phyloP scores from a whole-genome alignment of 805 yeast species.

The Candida cerambycidarum region DNA sequence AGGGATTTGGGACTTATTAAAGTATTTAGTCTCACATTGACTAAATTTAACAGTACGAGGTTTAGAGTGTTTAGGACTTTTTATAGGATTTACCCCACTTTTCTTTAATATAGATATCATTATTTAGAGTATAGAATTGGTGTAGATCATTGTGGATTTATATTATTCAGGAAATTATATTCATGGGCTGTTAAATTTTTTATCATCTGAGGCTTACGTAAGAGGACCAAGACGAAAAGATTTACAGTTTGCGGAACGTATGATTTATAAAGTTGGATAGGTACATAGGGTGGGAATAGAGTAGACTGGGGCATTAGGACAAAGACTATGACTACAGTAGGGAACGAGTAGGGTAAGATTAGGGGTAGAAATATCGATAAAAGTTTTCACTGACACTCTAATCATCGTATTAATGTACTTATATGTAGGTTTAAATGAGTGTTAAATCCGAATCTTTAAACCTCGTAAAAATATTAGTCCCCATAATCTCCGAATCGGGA shows the following conservation, averaged over 20 bases:
- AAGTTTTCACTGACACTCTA: no score
- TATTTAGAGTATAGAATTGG: not conserved
- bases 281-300: not conserved
- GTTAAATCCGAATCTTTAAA: no score
- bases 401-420: no score
- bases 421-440: no score
- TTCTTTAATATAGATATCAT: slow-evolving; percentile 2
- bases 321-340: no score
- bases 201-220: slow-evolving; percentile 6
- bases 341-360: no score
- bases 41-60: not conserved
- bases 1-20: not conserved
- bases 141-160: not conserved
- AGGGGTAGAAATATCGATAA: no score
- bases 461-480: no score
- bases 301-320: no score
- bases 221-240: not conserved
- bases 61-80: not conserved
- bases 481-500: no score
- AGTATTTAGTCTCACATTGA: slow-evolving; percentile 2
- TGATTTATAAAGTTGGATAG: not conserved
- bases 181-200: slow-evolving; percentile 3
- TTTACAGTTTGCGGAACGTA: not conserved
- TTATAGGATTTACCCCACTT: not conserved
- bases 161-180: not conserved